These are phyloP conservation scores for Populus nigra DNA, from an alignment of 345 rosid genomes.

Conservation along the genomic window DNA sequence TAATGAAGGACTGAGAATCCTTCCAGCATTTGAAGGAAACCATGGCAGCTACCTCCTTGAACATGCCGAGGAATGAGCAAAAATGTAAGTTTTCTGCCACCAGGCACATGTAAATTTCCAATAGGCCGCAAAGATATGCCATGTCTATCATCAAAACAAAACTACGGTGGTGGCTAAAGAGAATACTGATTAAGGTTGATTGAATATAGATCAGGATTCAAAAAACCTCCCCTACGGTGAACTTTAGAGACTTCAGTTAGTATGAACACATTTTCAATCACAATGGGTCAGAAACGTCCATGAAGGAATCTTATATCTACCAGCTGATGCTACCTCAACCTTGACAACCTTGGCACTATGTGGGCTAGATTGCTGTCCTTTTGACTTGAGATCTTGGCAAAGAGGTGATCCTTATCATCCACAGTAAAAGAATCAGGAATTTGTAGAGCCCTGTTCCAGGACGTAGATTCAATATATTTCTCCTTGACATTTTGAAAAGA, in stretches of 20 bases:
- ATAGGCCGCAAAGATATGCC: background rate
- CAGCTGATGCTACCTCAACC: slow-evolving; percentile 27
- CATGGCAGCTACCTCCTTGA: background rate
- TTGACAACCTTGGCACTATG: slow-evolving; percentile 61
- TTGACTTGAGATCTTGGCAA: slow-evolving; percentile 71
- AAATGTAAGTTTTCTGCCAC: background rate
- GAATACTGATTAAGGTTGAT: background rate
- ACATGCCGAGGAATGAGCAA: background rate
- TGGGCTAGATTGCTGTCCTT: slow-evolving; percentile 47
- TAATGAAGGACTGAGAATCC: background rate
- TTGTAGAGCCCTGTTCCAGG: slow-evolving; percentile 84
- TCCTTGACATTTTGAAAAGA: slow-evolving; percentile 85
- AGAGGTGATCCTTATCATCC: slow-evolving; percentile 42
- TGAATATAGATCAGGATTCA: background rate
- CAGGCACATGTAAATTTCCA: background rate
- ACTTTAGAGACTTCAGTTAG: background rate
- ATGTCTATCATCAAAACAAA: background rate
- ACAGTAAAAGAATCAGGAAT: slow-evolving; percentile 79
- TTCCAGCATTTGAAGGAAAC: background rate
- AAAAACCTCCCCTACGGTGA: background rate
- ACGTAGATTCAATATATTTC: slow-evolving; percentile 85
- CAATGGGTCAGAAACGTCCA: background rate
- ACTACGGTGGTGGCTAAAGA: background rate
- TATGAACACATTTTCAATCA: background rate
- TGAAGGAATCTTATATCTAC: background rate